A percentile compares a stretch with the other conserved stretches of the same genome.
These are phyloP conservation scores for Euphrasia arctica DNA, from an alignment of 305 asterid genomes.

Conservation along the genomic window DNA sequence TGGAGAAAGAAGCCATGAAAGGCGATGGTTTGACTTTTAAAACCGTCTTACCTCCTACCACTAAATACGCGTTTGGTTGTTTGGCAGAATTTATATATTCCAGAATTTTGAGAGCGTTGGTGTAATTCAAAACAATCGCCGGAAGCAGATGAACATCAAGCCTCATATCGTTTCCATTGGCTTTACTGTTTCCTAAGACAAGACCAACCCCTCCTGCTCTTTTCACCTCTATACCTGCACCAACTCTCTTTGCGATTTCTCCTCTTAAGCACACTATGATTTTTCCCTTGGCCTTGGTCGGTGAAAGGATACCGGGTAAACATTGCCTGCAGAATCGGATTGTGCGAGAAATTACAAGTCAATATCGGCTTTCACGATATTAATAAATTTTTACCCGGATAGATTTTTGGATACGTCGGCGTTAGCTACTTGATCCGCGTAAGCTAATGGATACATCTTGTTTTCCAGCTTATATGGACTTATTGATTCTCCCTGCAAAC, in stretches of 20 bases:
- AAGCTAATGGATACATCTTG: constrained; percentile 60
- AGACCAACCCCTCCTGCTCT: constrained; percentile 83
- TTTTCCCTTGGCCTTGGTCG: constrained; percentile 64
- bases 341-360: no score
- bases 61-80: no score
- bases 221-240: constrained; percentile 76
- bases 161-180: no score
- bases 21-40: no score
- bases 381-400: no score
- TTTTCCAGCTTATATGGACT: constrained; percentile 52
- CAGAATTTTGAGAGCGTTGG: no score
- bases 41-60: no score
- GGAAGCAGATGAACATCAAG: no score
- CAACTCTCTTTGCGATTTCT: constrained; percentile 52
- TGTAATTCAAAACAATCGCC: no score
- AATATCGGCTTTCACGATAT: no score
- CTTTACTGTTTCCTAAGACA: constrained; percentile 55
- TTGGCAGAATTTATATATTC: no score
- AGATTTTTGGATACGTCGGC: constrained; percentile 34
- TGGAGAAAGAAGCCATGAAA: no score
- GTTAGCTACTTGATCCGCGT: constrained; percentile 57
- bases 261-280: constrained; percentile 74
- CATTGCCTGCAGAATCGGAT: constrained; percentile 57
- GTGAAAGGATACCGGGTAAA: constrained; percentile 65
- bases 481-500: constrained; percentile 75